phyloP scores from a whole-genome alignment of 1,284 basidiomycete species.

The Sporisorium exsertum region DNA sequence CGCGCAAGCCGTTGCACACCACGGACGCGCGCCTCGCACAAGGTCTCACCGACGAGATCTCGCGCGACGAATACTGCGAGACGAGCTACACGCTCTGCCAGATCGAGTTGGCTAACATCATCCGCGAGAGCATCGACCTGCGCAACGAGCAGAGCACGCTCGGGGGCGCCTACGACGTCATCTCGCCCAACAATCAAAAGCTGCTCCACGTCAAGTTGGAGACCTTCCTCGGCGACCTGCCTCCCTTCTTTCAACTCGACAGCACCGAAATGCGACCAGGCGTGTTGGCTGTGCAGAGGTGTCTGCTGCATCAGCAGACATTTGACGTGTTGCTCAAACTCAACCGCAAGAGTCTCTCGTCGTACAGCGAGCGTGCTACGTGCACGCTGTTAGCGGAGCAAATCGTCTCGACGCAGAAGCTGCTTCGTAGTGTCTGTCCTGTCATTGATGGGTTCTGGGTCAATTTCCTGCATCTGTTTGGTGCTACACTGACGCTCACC shows the following conservation, averaged over 20 bases:
- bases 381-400: conserved; percentile 52
- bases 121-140: conserved; percentile 52
- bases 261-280: conserved; percentile 42
- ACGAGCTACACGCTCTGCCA: conserved; percentile 54
- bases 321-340: conserved; percentile 55
- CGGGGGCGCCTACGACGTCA: conserved; percentile 42
- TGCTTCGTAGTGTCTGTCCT: conserved; percentile 47
- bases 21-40: conserved; percentile 46
- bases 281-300: conserved; percentile 51
- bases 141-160: conserved; percentile 48
- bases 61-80: conserved; percentile 38
- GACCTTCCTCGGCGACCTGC: conserved; percentile 42
- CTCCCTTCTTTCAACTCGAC: conserved; percentile 45
- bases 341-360: conserved; percentile 39
- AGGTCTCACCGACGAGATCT: conserved; percentile 27
- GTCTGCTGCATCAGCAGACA: conserved; percentile 55
- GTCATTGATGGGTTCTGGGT: conserved; percentile 58
- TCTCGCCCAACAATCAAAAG: conserved; percentile 39
- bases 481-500: conserved; percentile 51
- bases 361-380: conserved; percentile 33
- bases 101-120: conserved; percentile 50
- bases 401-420: conserved; percentile 53
- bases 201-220: conserved; percentile 43
- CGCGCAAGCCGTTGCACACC: conserved; percentile 51
- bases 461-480: conserved; percentile 52